phyloP scores from a whole-genome alignment of 768 basidiomycete genomes.

The Auricularia heimuer region DNA sequence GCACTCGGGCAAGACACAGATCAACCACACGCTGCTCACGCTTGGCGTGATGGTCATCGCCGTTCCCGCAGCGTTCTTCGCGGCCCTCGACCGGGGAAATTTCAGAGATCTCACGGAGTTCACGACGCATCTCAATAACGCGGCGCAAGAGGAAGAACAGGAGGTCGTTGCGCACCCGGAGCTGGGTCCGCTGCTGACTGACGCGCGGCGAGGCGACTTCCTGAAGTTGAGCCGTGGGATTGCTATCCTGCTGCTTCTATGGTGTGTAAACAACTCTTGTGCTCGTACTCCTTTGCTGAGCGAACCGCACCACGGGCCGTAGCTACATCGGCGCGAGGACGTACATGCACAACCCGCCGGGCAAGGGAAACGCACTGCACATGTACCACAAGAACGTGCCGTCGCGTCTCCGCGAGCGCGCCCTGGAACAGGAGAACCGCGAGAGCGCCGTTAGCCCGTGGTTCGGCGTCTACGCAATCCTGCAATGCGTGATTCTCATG shows the following conservation, averaged over 20 bases:
- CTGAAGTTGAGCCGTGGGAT: conserved; percentile 58
- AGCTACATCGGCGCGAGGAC: conserved; percentile 39
- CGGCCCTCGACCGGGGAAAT: conserved; percentile 34
- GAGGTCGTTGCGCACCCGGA: background rate
- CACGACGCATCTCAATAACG: background rate
- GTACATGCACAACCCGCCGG: conserved; percentile 63
- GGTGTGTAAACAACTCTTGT: conserved; percentile 26
- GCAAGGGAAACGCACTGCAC: conserved; percentile 36
- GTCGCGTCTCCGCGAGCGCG: conserved; percentile 20
- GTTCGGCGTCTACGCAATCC: conserved; percentile 45
- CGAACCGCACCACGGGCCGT: background rate
- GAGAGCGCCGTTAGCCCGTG: conserved; percentile 40
- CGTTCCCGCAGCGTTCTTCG: conserved; percentile 59
- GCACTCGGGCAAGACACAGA: conserved; percentile 41
- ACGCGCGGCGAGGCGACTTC: conserved; percentile 36
- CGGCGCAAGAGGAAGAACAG: background rate
- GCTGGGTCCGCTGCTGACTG: conserved; percentile 26
- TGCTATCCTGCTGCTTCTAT: conserved; percentile 48
- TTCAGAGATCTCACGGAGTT: background rate
- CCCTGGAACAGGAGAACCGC: background rate
- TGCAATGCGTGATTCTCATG: conserved; percentile 48
- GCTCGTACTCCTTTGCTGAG: too few relatives aligned
- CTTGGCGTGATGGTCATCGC: conserved; percentile 40
- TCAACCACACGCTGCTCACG: conserved; percentile 60
- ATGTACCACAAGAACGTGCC: conserved; percentile 27